Conservation (phyloP, 2,329 filamentous ascomycete genomes). For the Lasiodiplodia sp. region DNA sequence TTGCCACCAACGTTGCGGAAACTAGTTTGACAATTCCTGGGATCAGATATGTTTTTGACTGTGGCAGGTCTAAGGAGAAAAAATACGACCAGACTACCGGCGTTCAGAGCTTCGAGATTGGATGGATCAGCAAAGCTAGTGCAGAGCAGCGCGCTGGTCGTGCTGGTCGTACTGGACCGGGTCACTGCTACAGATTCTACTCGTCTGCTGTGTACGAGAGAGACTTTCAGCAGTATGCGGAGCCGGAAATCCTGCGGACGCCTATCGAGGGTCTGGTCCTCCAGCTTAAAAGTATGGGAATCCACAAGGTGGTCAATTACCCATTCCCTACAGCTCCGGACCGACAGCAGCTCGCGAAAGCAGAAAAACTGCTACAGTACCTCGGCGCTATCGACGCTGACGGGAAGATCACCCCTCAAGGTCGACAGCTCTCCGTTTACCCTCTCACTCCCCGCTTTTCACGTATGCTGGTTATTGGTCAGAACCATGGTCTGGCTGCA, state of each 20-base stretch:
- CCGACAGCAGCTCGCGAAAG: slow-evolving; percentile 75
- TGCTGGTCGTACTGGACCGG: slow-evolving; percentile 92
- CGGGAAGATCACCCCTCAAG: slow-evolving; percentile 80
- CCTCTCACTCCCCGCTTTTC: slow-evolving; percentile 90
- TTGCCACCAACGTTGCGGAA: slow-evolving; percentile 96
- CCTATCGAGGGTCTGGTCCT: slow-evolving; percentile 90
- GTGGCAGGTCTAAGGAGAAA: slow-evolving; percentile 89
- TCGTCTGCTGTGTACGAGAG: slow-evolving; percentile 93
- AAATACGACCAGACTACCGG: slow-evolving; percentile 87
- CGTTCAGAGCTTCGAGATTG: slow-evolving; percentile 93
- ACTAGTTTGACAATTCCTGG: slow-evolving; percentile 97
- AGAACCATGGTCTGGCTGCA: slow-evolving; percentile 80
- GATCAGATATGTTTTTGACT: slow-evolving; percentile 94
- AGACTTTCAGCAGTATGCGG: slow-evolving; percentile 84
- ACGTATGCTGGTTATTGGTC: slow-evolving; percentile 88
- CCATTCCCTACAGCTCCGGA: slow-evolving; percentile 94
- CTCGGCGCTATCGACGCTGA: slow-evolving; percentile 77
- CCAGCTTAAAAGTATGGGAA: slow-evolving; percentile 92
- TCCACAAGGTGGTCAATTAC: slow-evolving; percentile 90
- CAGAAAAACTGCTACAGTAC: slow-evolving; percentile 86
- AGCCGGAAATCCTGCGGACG: slow-evolving; percentile 88
- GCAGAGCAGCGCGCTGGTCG: slow-evolving; percentile 90
- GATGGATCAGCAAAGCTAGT: slow-evolving; percentile 97
- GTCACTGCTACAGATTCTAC: slow-evolving; percentile 94
- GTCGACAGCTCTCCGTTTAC: slow-evolving; percentile 84